phyloP scores from a whole-genome alignment of 2,329 filamentous ascomycete species.

The Neofusicoccum umdonicola region DNA sequence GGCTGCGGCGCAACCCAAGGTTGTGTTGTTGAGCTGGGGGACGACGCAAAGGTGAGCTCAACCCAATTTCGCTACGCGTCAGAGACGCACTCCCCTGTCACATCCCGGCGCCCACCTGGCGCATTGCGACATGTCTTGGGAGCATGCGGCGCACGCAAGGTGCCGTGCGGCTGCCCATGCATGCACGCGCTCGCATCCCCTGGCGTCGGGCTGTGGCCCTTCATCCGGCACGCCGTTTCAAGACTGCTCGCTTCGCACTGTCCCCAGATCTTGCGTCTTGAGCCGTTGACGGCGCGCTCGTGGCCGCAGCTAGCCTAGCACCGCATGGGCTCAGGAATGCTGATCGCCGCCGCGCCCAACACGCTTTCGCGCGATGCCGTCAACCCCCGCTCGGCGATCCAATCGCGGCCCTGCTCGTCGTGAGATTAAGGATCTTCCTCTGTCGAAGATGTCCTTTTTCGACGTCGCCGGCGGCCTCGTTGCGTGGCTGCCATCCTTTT shows the following conservation, averaged over 20 bases:
- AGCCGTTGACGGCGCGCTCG: conserved; percentile 16
- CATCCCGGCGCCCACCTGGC: conserved; percentile 8
- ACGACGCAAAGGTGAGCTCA: conserved; percentile 17
- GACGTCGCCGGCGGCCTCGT: background rate
- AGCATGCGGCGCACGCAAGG: conserved; percentile 16
- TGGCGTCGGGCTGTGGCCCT: conserved; percentile 16
- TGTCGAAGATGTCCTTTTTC: conserved; percentile 13
- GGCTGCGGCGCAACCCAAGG: conserved; percentile 14
- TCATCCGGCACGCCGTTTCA: conserved; percentile 15
- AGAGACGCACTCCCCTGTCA: conserved; percentile 10
- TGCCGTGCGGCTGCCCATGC: conserved; percentile 6
- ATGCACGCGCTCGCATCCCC: conserved; percentile 12
- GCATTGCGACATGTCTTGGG: conserved; percentile 17
- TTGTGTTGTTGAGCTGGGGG: conserved; percentile 12
- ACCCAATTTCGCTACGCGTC: conserved; percentile 18
- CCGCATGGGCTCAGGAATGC: conserved; percentile 1
- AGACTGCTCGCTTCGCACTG: conserved; percentile 14
- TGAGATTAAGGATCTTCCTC: conserved; percentile 4
- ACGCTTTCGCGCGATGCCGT: background rate
- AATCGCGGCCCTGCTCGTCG: background rate
- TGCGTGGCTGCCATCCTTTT: conserved; percentile 1
- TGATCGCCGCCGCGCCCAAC: background rate
- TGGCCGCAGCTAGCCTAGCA: conserved; percentile 7
- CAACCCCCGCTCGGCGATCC: background rate
- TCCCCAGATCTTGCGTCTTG: conserved; percentile 9